A percentile compares a stretch with the other conserved stretches of the same genome.
These are phyloP conservation scores for Colletotrichum acutatum DNA, from an alignment of 2,329 filamentous ascomycete genomes.

Conservation along the genomic window DNA sequence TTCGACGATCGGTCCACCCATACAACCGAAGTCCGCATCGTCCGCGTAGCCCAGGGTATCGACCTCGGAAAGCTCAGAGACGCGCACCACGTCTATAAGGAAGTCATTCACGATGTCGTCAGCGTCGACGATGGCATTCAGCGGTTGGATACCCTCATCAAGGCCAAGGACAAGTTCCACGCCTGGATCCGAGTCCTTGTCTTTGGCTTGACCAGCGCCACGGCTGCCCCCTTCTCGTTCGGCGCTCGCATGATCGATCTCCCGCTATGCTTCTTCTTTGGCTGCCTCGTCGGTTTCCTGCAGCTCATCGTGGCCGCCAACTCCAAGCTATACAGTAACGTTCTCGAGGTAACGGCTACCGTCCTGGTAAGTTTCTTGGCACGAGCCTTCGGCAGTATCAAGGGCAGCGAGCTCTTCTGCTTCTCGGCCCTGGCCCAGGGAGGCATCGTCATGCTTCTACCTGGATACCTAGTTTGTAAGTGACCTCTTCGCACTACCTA, in stretches of 20 bases:
- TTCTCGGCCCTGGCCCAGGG: conserved; percentile 74
- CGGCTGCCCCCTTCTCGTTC: conserved; percentile 81
- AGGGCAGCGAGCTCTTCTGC: conserved; percentile 63
- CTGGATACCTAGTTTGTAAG: conserved; percentile 70
- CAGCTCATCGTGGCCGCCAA: conserved; percentile 76
- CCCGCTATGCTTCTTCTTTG: conserved; percentile 77
- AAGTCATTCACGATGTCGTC: conserved; percentile 70
- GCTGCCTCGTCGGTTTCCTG: conserved; percentile 75
- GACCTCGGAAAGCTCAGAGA: conserved; percentile 72
- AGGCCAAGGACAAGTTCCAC: conserved; percentile 65
- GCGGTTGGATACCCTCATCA: conserved; percentile 64
- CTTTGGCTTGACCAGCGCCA: conserved; percentile 78
- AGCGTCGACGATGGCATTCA: conserved; percentile 67
- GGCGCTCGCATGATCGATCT: conserved; percentile 77
- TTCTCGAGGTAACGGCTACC: conserved; percentile 72
- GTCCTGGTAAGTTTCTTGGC: conserved; percentile 72
- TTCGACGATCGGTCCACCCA: conserved; percentile 79
- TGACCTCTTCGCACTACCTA: conserved; percentile 21
- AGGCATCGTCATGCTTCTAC: conserved; percentile 73
- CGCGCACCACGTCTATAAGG: conserved; percentile 71
- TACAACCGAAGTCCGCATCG: conserved; percentile 74
- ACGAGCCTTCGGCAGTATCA: conserved; percentile 71
- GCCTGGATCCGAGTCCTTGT: conserved; percentile 67
- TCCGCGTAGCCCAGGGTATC: conserved; percentile 67
- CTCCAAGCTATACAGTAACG: conserved; percentile 75